These are phyloP conservation scores for Coemansia sp. DNA, from an alignment of 192 early-diverging fungal genomes.

Conservation along the genomic window DNA sequence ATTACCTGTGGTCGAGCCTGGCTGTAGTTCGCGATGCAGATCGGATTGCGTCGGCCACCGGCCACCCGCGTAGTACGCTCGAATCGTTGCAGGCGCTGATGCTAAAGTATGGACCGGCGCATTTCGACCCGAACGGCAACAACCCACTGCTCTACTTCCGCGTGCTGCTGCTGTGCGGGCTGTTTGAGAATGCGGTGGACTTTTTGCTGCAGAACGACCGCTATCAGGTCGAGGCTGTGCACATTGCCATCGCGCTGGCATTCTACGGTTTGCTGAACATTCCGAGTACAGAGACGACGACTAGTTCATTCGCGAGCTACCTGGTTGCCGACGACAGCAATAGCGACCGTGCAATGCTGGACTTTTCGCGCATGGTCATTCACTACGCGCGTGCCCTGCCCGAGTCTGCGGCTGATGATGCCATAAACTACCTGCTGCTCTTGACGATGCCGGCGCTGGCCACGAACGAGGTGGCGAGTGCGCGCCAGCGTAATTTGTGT, in stretches of 20 bases:
- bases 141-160: conserved; percentile 78
- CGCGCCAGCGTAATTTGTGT: conserved; percentile 17
- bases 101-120: conserved; percentile 62
- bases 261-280: conserved; percentile 77
- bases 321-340: conserved; percentile 6
- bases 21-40: conserved; percentile 59
- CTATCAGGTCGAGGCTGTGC: conserved; percentile 80
- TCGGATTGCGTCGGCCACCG: conserved; percentile 43
- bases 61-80: conserved; percentile 41
- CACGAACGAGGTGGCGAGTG: neutral
- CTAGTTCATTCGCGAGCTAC: conserved; percentile 28
- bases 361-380: conserved; percentile 29
- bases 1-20: conserved; percentile 91
- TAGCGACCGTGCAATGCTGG: conserved; percentile 11
- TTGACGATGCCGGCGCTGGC: conserved; percentile 22
- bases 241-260: conserved; percentile 82
- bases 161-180: conserved; percentile 80
- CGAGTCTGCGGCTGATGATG: conserved; percentile 21
- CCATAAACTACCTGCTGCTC: conserved; percentile 39
- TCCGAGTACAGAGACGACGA: conserved; percentile 53
- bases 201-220: conserved; percentile 64
- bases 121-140: conserved; percentile 69
- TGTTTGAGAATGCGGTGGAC: conserved; percentile 86
- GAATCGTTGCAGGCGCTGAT: conserved; percentile 66
- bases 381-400: conserved; percentile 45